Conservation (phyloP, 768 basidiomycete species). For the Phanerodontia chrysosporium region DNA sequence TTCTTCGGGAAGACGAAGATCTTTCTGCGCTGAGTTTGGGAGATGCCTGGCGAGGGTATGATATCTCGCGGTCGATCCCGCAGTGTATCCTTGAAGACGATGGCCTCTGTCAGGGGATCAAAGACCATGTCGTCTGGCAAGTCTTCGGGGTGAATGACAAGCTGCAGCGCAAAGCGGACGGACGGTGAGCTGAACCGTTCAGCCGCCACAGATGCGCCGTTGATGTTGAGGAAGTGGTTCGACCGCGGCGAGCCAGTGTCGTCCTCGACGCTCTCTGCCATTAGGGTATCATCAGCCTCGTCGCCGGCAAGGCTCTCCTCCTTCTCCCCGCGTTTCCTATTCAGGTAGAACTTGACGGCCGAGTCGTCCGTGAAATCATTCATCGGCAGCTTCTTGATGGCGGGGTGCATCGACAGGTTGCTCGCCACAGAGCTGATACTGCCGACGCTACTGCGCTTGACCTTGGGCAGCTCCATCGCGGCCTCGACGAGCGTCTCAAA, state of each 20-base stretch:
- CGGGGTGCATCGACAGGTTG: conserved; percentile 91
- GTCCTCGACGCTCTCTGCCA: conserved; percentile 33
- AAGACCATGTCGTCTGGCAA: conserved; percentile 94
- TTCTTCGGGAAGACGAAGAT: conserved; percentile 92
- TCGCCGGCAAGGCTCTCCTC: conserved; percentile 38
- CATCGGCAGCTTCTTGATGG: conserved; percentile 91
- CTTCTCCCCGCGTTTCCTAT: conserved; percentile 45
- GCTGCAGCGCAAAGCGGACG: conserved; percentile 78
- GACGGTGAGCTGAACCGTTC: conserved; percentile 84
- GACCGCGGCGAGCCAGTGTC: conserved; percentile 22
- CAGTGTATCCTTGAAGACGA: conserved; percentile 80
- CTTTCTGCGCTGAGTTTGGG: conserved; percentile 64
- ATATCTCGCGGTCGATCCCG: conserved; percentile 46
- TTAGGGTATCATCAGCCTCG: conserved; percentile 40
- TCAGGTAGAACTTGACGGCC: conserved; percentile 93
- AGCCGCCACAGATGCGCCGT: conserved; percentile 41
- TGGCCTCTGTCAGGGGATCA: conserved; percentile 88
- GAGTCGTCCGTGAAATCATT: conserved; percentile 98
- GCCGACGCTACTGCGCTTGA: conserved; percentile 90
- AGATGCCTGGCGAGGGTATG: conserved; percentile 47
- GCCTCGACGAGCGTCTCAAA: conserved; percentile 84
- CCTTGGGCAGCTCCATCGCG: conserved; percentile 76
- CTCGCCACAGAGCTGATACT: conserved; percentile 93
- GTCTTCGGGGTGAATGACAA: conserved; percentile 85
- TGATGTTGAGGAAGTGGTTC: conserved; percentile 39